Evolutionary conservation across 1,284 basidiomycete genomes (phyloP).

Genomic region (Microstroma glucosiphilum): DNA sequence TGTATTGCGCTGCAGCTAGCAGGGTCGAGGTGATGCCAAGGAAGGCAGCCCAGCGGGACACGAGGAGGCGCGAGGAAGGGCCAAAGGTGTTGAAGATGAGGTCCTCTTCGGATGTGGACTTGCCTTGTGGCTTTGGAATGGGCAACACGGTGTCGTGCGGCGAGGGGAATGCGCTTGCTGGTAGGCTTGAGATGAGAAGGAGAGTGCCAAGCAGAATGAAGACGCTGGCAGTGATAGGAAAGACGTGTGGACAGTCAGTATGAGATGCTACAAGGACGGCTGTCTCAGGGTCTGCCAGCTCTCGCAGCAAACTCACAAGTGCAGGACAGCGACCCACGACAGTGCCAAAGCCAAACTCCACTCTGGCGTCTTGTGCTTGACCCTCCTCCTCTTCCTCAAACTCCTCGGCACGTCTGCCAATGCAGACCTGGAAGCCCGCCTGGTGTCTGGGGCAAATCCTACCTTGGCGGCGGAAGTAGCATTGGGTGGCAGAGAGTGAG

Average conservation of each 20-base stretch:
- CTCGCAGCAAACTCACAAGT: slow-evolving; percentile 61
- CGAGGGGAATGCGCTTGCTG: slow-evolving; percentile 19
- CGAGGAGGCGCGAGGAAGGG: slow-evolving; percentile 33
- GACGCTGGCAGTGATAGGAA: slow-evolving; percentile 9
- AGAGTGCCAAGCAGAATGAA: slow-evolving; percentile 21
- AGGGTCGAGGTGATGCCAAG: slow-evolving; percentile 74
- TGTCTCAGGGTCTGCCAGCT: background rate
- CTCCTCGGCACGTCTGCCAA: slow-evolving; percentile 21
- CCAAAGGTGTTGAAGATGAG: slow-evolving; percentile 7
- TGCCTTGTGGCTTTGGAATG: background rate
- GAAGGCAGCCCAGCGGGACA: slow-evolving; percentile 68
- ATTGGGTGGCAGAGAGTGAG: background rate
- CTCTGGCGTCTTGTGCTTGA: slow-evolving; percentile 56
- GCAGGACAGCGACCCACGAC: slow-evolving; percentile 65
- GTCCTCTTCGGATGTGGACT: background rate
- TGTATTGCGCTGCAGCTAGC: slow-evolving; percentile 75
- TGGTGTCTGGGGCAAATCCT: background rate
- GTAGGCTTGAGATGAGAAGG: slow-evolving; percentile 19
- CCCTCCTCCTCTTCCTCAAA: slow-evolving; percentile 12
- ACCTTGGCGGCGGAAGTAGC: background rate
- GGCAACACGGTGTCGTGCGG: slow-evolving; percentile 9
- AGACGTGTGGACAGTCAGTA: background rate
- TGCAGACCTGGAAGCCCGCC: slow-evolving; percentile 7
- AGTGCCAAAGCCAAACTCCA: slow-evolving; percentile 72
- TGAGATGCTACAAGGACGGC: background rate